Evolutionary conservation across 495 filamentous ascomycete genomes (phyloP).

Genomic region (Tuber umbilicatum): DNA sequence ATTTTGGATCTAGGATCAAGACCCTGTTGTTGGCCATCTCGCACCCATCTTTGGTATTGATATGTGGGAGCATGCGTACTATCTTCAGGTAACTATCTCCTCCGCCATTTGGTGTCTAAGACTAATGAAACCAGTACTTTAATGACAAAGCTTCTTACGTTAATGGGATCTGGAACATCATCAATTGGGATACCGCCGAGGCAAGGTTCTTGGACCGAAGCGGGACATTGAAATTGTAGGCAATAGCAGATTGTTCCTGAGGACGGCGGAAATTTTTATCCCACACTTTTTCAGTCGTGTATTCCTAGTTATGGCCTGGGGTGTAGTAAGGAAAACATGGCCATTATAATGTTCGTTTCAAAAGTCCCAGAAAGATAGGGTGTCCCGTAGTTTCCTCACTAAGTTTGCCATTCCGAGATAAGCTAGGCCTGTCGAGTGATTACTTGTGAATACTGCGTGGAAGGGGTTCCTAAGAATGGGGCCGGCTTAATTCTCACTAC

Average conservation of each 20-base stretch:
- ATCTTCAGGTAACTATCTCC: slow-evolving; percentile 44
- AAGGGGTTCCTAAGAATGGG: background rate
- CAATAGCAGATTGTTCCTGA: background rate
- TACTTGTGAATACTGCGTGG: background rate
- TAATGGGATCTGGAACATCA: slow-evolving; percentile 86
- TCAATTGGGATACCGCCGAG: slow-evolving; percentile 96
- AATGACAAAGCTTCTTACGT: slow-evolving; percentile 98
- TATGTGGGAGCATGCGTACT: slow-evolving; percentile 92
- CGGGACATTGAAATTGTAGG: slow-evolving; percentile 9
- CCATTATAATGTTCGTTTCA: background rate
- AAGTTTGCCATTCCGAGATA: background rate
- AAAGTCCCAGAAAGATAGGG: background rate
- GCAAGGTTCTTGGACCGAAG: slow-evolving; percentile 54
- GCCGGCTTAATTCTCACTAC: background rate
- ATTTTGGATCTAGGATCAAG: slow-evolving; percentile 57
- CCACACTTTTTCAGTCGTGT: background rate
- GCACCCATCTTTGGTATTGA: slow-evolving; percentile 82
- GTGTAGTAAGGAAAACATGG: background rate
- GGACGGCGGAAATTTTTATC: background rate
- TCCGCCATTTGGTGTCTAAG: background rate
- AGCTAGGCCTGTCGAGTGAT: background rate
- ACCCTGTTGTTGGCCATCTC: slow-evolving; percentile 77
- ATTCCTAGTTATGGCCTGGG: background rate
- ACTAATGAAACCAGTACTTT: slow-evolving; percentile 67
- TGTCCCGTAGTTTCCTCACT: background rate